Evolutionary conservation across 2,329 filamentous ascomycete genomes (phyloP), one percentile per base, ranked within the genome.

Genomic region (Aspergillus ochraceoroseus): DNA sequence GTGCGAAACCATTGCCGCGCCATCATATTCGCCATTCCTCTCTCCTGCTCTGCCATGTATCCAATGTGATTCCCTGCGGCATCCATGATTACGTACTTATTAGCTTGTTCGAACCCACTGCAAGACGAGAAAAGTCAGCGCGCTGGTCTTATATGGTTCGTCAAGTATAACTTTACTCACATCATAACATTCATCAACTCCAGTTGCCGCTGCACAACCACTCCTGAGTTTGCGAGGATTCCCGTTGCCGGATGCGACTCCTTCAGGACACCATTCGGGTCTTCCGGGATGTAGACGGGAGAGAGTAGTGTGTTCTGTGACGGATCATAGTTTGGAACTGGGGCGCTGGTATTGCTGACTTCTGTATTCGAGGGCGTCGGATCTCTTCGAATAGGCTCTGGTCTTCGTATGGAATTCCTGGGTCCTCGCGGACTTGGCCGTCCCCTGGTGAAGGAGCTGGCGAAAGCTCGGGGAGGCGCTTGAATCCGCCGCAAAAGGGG

Each of bases 171-270:
- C n/a, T n/a, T 6, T 12, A 59, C 65, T 53, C 42, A 70, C 58
- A 81, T 63, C 53, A 83, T 69, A 7, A 82, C 67, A 58, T 82
- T 82, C 75, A 81, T 79, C 65, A 82, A 72, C 55, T 82, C 79
- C 18, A 83, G 55, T 52, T 82, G 77, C 20, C 79, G 67, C 49
- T 81, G 77, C 7, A 83, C 70, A 5, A 83, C 73, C 30, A 83
- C 65, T 6, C 76, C 73, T 2, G 77, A 80, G 53, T 82, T 80
- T 29, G 74, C 70, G 13, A 83, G 64, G 13, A 83, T 67, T 5
- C 68, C 65, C 38, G 72, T 70, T 1, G 78, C 76, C 0, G 79
- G 79, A 49, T 83, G 79, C 1, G 63, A 68, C 29, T 71, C 65
- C 51, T 74, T 78, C 17, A 83, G 72, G 2, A 82, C 70, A 32